Evolutionary conservation across 495 filamentous ascomycete genomes (phyloP).

Genomic region (Parmelia sp.): DNA sequence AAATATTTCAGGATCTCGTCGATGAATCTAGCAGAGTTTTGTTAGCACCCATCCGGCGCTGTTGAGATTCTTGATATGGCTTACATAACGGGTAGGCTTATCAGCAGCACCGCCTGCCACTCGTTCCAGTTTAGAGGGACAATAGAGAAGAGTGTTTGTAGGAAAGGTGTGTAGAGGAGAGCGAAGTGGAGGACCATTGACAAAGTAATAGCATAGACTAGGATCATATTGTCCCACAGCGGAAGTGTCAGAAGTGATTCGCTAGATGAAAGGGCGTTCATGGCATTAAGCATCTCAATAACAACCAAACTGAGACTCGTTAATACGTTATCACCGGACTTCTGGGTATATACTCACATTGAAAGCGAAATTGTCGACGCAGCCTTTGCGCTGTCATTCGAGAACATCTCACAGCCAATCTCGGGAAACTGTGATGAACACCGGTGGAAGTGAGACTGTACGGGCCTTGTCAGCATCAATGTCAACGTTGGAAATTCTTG

Average conservation of each 20-base stretch:
- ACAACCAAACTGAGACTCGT: slow-evolving; percentile 65
- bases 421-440: slow-evolving; percentile 82
- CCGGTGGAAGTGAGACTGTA: slow-evolving; percentile 79
- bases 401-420: slow-evolving; percentile 92
- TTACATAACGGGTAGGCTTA: slow-evolving; percentile 93
- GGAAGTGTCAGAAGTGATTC: slow-evolving; percentile 91
- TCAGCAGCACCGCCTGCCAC: slow-evolving; percentile 86
- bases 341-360: slow-evolving; percentile 37
- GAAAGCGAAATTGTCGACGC: slow-evolving; percentile 93
- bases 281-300: slow-evolving; percentile 99
- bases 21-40: slow-evolving; percentile 55
- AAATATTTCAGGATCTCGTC: slow-evolving; percentile 82
- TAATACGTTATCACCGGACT: not conserved
- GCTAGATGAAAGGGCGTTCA: slow-evolving; percentile 95
- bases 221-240: slow-evolving; percentile 93
- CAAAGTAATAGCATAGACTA: slow-evolving; percentile 86
- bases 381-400: slow-evolving; percentile 78
- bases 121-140: slow-evolving; percentile 81
- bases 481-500: not conserved
- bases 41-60: slow-evolving; percentile 13
- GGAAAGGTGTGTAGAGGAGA: slow-evolving; percentile 83
- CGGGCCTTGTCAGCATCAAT: slow-evolving; percentile 16
- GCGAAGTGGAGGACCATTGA: slow-evolving; percentile 97
- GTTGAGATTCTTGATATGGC: slow-evolving; percentile 33
- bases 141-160: slow-evolving; percentile 87